Evolutionary conservation across 179 eudicot genomes (phyloP).

Genomic region (Actinidia arguta): DNA sequence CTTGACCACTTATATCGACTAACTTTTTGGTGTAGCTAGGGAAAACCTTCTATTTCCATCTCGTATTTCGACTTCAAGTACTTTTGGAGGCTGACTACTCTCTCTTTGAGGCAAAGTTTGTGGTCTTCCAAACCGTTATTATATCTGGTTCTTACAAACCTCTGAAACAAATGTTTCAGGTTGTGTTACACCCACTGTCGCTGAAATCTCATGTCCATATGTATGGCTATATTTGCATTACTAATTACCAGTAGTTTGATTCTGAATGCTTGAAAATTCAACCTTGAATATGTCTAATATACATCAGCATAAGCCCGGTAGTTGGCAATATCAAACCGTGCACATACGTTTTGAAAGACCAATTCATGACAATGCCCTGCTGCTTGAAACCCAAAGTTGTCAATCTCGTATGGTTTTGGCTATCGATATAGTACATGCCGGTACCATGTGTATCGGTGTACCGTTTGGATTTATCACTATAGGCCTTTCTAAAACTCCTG

Average conservation of each 20-base stretch:
- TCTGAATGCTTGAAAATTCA: neutral
- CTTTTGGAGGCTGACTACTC: neutral
- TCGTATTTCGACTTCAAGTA: neutral
- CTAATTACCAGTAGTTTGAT: neutral
- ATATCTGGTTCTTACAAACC: neutral
- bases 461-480: too few relatives aligned
- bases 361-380: neutral
- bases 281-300: neutral
- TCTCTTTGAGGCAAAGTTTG: neutral
- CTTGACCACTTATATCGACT: too few relatives aligned
- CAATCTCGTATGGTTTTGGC: too few relatives aligned
- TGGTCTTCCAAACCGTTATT: neutral
- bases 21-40: too few relatives aligned
- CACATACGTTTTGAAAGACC: constrained; percentile 7
- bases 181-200: neutral
- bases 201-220: neutral
- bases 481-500: too few relatives aligned
- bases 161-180: neutral
- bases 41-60: neutral
- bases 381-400: neutral
- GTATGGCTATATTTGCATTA: neutral
- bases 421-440: too few relatives aligned
- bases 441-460: too few relatives aligned
- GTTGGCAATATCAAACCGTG: neutral
- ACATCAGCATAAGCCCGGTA: neutral